Evolutionary conservation across 2,329 filamentous ascomycete genomes (phyloP).

Genomic region (Aspergillus sp.): DNA sequence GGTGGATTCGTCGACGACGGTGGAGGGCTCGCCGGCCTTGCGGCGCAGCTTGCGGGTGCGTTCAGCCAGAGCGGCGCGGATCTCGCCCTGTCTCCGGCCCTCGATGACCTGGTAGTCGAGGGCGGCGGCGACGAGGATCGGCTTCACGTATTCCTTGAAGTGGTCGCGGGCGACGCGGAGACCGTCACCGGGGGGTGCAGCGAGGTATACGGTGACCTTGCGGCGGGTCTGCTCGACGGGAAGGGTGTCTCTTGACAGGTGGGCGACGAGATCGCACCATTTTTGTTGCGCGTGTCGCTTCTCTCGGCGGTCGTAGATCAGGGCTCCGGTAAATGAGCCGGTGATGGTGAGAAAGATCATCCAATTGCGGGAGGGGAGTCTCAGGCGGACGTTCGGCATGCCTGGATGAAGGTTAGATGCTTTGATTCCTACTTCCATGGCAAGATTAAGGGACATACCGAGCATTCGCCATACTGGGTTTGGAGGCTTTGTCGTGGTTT

Average conservation of each 20-base stretch:
- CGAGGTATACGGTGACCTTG: constrained; percentile 80
- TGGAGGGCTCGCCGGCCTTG: constrained; percentile 58
- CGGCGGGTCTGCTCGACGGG: constrained; percentile 71
- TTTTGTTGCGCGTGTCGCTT: constrained; percentile 81
- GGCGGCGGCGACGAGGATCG: constrained; percentile 81
- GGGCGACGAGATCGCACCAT: constrained; percentile 82
- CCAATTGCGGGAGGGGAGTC: constrained; percentile 94
- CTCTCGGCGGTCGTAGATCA: constrained; percentile 90
- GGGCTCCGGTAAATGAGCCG: constrained; percentile 71
- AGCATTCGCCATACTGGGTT: constrained; percentile 77
- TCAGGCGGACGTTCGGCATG: constrained; percentile 76
- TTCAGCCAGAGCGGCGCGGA: constrained; percentile 82
- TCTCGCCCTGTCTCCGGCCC: constrained; percentile 87
- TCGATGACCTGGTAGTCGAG: constrained; percentile 97
- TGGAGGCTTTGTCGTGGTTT: constrained; percentile 46
- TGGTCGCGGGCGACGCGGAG: constrained; percentile 85
- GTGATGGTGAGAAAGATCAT: constrained; percentile 87
- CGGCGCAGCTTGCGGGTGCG: constrained; percentile 68
- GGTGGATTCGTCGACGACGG: constrained; percentile 41
- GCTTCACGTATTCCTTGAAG: constrained; percentile 94
- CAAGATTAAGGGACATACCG: constrained; percentile 36
- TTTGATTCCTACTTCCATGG: background rate
- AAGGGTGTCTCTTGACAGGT: constrained; percentile 77
- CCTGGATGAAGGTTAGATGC: constrained; percentile 49
- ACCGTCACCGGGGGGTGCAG: constrained; percentile 82